phyloP scores from a whole-genome alignment of 2,329 filamentous ascomycete genomes.

The Bipolaris zeicola region DNA sequence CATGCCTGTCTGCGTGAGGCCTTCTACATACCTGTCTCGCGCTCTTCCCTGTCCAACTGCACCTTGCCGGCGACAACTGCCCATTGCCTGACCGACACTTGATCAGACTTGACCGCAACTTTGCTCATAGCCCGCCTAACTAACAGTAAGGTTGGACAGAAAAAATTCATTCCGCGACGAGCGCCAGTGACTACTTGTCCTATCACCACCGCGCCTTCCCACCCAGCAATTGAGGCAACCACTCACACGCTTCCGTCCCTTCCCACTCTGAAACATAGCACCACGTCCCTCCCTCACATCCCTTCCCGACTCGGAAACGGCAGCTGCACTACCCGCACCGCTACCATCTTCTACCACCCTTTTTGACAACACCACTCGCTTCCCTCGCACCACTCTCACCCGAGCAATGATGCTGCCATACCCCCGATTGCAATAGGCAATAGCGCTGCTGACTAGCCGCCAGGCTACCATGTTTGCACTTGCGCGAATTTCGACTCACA shows the following conservation, averaged over 20 bases:
- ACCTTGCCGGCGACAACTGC: slow-evolving; percentile 1
- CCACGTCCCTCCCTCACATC: not conserved
- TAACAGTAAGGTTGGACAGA: no score
- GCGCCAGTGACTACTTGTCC: not conserved
- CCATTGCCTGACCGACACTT: slow-evolving; percentile 16
- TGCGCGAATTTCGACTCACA: not conserved
- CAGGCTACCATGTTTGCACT: not conserved
- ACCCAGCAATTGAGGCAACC: not conserved
- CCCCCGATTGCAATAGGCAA: not conserved
- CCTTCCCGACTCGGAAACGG: not conserved
- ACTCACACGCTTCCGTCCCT: not conserved
- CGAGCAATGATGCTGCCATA: not conserved
- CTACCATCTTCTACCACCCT: not conserved
- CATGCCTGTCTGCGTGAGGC: slow-evolving; percentile 5
- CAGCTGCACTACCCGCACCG: not conserved
- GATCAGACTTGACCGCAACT: slow-evolving; percentile 12
- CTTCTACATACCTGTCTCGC: not conserved
- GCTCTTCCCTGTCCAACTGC: slow-evolving; percentile 3
- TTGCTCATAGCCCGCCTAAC: no score
- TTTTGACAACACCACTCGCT: not conserved
- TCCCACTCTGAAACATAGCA: not conserved
- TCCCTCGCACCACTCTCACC: not conserved
- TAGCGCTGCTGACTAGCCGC: not conserved
- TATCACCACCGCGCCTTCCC: not conserved
- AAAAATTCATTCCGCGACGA: not conserved